A percentile compares a stretch with the other conserved stretches of the same genome.
Evolutionary conservation across 2,329 filamentous ascomycete genomes (phyloP).

Genomic region (Cladorrhinum sp.): DNA sequence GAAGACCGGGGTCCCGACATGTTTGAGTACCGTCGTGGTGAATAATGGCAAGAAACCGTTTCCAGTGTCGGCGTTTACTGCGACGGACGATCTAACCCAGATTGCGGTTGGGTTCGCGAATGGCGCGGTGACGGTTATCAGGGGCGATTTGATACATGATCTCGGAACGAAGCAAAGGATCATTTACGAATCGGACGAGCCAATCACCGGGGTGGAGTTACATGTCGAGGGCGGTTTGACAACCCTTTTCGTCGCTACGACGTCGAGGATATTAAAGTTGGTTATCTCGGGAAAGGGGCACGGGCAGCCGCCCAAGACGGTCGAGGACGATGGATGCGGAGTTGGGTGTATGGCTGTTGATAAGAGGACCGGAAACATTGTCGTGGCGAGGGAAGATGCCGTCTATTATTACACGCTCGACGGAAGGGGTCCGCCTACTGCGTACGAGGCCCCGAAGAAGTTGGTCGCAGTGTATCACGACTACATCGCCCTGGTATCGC

Average conservation of each 20-base stretch:
- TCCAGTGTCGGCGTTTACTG: constrained; percentile 89
- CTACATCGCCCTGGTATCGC: constrained; percentile 84
- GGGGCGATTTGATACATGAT: constrained; percentile 93
- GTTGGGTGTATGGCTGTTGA: constrained; percentile 95
- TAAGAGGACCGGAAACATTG: constrained; percentile 72
- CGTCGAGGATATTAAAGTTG: constrained; percentile 79
- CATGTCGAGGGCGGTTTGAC: constrained; percentile 59
- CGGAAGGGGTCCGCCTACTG: constrained; percentile 81
- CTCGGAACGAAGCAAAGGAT: constrained; percentile 90
- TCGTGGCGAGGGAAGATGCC: constrained; percentile 92
- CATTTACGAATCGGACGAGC: constrained; percentile 95
- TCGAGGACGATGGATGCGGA: constrained; percentile 86
- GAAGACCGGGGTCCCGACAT: constrained; percentile 86
- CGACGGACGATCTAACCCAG: constrained; percentile 84
- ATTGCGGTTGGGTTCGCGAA: constrained; percentile 95
- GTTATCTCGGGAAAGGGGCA: constrained; percentile 85
- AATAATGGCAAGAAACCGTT: constrained; percentile 91
- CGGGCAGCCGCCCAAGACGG: constrained; percentile 79
- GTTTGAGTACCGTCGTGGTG: constrained; percentile 79
- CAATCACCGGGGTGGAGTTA: constrained; percentile 87
- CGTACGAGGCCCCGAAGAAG: constrained; percentile 88
- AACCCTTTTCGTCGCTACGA: constrained; percentile 89
- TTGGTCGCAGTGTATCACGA: constrained; percentile 75
- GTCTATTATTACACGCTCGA: constrained; percentile 89
- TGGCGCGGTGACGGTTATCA: constrained; percentile 86